These are phyloP conservation scores for Aspergillus saccharolyticus DNA, from an alignment of 495 filamentous ascomycete species.

Conservation along the genomic window DNA sequence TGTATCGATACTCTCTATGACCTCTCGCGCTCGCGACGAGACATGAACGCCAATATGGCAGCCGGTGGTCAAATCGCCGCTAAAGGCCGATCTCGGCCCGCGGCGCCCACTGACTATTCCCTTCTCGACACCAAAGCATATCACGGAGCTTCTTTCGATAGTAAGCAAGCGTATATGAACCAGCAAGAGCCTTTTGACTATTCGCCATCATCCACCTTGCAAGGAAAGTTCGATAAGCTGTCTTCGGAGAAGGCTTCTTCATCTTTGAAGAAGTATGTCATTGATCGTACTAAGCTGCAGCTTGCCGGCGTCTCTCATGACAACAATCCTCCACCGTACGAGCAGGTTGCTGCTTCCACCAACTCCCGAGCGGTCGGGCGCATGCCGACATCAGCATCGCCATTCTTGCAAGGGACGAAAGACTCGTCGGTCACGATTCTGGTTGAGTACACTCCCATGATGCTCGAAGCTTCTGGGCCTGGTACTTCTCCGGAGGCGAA, in stretches of 20 bases:
- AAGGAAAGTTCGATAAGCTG: slow-evolving; percentile 14
- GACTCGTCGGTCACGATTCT: slow-evolving; percentile 41
- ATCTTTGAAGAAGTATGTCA: slow-evolving; percentile 30
- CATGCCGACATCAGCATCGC: slow-evolving; percentile 38
- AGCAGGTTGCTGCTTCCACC: slow-evolving; percentile 38
- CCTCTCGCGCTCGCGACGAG: slow-evolving; percentile 66
- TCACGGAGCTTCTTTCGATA: slow-evolving; percentile 26
- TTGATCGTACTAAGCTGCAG: slow-evolving; percentile 41
- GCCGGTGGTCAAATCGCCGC: slow-evolving; percentile 26
- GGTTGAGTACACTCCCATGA: slow-evolving; percentile 45
- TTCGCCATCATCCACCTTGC: slow-evolving; percentile 18
- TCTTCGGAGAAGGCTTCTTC: slow-evolving; percentile 13
- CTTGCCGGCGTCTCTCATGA: slow-evolving; percentile 40
- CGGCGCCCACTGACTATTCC: slow-evolving; percentile 8
- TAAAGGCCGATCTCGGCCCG: slow-evolving; percentile 22
- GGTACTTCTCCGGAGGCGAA: slow-evolving; percentile 23
- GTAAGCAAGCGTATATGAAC: slow-evolving; percentile 29
- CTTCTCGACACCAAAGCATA: slow-evolving; percentile 24
- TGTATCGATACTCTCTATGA: slow-evolving; percentile 90
- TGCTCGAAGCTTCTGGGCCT: slow-evolving; percentile 30
- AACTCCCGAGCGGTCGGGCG: slow-evolving; percentile 46
- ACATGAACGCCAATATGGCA: slow-evolving; percentile 39
- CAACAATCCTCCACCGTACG: slow-evolving; percentile 44
- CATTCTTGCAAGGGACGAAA: slow-evolving; percentile 29
- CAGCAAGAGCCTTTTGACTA: slow-evolving; percentile 14